phyloP scores from a whole-genome alignment of 1,139 yeast species.

The Pichia sp. region DNA sequence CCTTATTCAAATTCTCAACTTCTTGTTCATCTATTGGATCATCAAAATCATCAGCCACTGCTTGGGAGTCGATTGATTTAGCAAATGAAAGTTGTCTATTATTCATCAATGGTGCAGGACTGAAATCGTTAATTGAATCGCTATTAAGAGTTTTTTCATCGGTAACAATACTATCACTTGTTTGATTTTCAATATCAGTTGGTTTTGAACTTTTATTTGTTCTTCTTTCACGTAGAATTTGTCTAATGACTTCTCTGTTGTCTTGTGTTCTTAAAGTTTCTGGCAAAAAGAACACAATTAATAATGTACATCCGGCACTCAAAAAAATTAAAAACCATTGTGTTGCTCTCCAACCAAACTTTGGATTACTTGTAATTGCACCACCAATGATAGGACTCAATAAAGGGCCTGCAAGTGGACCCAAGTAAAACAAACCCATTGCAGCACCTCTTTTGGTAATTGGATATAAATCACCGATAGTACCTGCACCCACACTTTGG shows the following conservation, averaged over 20 bases:
- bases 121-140: background rate
- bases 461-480: slow-evolving; percentile 65
- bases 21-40: slow-evolving; percentile 15
- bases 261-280: slow-evolving; percentile 65
- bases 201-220: slow-evolving; percentile 10
- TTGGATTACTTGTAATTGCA: slow-evolving; percentile 45
- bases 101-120: background rate
- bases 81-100: background rate
- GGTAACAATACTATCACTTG: too few relatives aligned
- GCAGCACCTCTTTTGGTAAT: slow-evolving; percentile 71
- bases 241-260: slow-evolving; percentile 41
- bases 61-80: slow-evolving; percentile 10
- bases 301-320: slow-evolving; percentile 46
- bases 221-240: slow-evolving; percentile 35
- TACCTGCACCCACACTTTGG: slow-evolving; percentile 87
- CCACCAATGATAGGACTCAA: slow-evolving; percentile 81
- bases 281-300: slow-evolving; percentile 56
- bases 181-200: slow-evolving; percentile 11
- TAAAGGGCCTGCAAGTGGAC: slow-evolving; percentile 77
- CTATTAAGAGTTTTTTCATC: background rate
- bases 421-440: slow-evolving; percentile 74
- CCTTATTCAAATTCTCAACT: slow-evolving; percentile 18
- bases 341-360: slow-evolving; percentile 86
- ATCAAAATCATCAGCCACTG: slow-evolving; percentile 1
- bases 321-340: slow-evolving; percentile 77